A percentile compares a stretch with the other conserved stretches of the same genome.
phyloP scores from a whole-genome alignment of 2,329 filamentous ascomycete genomes.

The Nectriaceae sp. region DNA sequence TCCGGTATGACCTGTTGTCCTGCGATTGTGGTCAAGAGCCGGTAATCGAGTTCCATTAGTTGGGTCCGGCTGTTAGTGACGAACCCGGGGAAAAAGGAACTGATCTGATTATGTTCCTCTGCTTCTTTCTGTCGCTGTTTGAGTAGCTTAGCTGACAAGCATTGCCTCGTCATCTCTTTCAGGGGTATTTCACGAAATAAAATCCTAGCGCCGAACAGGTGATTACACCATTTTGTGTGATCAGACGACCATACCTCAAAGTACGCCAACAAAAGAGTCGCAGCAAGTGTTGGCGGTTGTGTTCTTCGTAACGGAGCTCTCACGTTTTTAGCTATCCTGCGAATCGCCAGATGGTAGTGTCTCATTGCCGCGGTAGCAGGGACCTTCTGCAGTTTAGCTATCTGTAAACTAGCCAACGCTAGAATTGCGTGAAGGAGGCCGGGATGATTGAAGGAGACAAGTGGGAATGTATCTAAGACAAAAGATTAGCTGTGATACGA shows the following conservation, averaged over 20 bases:
- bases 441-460: constrained; percentile 82
- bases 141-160: constrained; percentile 62
- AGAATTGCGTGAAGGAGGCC: constrained; percentile 89
- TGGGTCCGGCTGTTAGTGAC: constrained; percentile 17
- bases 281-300: constrained; percentile 81
- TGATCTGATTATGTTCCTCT: constrained; percentile 37
- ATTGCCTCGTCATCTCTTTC: constrained; percentile 68
- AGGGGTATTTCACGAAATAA: constrained; percentile 84
- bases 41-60: constrained; percentile 43
- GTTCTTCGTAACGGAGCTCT: constrained; percentile 67
- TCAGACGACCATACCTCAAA: constrained; percentile 96
- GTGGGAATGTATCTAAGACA: constrained; percentile 70
- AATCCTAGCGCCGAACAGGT: constrained; percentile 81
- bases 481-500: constrained; percentile 23
- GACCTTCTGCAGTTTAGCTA: constrained; percentile 75
- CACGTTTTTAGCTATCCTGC: constrained; percentile 76
- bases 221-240: constrained; percentile 93
- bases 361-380: constrained; percentile 81
- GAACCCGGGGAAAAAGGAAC: constrained; percentile 28
- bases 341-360: constrained; percentile 86
- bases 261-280: constrained; percentile 81
- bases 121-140: constrained; percentile 36
- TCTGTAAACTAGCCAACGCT: constrained; percentile 82
- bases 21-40: constrained; percentile 43
- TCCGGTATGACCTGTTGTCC: constrained; percentile 41